Conservation (phyloP, 73 alveolate species). For the Stentor coeruleus region DNA sequence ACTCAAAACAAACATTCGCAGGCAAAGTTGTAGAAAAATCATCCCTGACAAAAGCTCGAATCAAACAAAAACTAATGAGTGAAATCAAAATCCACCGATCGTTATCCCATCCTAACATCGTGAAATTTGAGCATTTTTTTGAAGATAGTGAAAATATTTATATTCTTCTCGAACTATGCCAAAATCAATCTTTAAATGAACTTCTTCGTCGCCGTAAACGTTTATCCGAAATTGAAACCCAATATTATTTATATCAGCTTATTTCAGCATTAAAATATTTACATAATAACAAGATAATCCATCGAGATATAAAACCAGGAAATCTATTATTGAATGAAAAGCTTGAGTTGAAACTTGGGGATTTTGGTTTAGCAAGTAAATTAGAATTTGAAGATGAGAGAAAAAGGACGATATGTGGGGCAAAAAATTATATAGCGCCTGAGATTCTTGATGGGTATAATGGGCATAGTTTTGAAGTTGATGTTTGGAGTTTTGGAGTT, state of each 20-base stretch:
- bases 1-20: conserved; percentile 61
- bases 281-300: conserved; percentile 59
- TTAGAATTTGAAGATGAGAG: conserved; percentile 77
- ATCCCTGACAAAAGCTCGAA: conserved; percentile 81
- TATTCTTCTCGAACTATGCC: conserved; percentile 53
- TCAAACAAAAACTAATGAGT: conserved; percentile 87
- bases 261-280: conserved; percentile 51
- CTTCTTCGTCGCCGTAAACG: conserved; percentile 42
- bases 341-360: conserved; percentile 74
- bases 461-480: conserved; percentile 87
- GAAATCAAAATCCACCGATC: conserved; percentile 95
- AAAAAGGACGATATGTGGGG: conserved; percentile 81
- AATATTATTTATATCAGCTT: conserved; percentile 45
- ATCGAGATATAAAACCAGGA: conserved; percentile 75
- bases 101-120: conserved; percentile 84
- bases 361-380: conserved; percentile 76
- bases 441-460: conserved; percentile 63
- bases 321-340: conserved; percentile 68
- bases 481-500: conserved; percentile 87
- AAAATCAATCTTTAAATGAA: conserved; percentile 49
- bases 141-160: conserved; percentile 59
- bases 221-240: conserved; percentile 50
- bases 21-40: conserved; percentile 87
- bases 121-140: conserved; percentile 89
- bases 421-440: conserved; percentile 86